Base-by-base conservation (phyloP, 2,329 filamentous ascomycete genomes). In the Penicillium sp. region DNA sequence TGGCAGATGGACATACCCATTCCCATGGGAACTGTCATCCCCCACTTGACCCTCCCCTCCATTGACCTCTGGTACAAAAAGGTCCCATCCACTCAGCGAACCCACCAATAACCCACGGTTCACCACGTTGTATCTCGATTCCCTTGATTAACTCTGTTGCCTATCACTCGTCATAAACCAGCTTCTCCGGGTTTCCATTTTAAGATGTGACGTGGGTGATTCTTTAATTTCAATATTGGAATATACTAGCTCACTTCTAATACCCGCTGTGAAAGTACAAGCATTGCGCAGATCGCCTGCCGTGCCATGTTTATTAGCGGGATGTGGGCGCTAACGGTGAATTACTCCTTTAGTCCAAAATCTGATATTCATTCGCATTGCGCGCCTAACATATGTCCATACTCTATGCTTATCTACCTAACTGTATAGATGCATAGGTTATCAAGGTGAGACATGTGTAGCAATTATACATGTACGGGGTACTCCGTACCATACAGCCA, bases 281-380 rank as follows among this genome's bases (percentile, higher is more conserved):
- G 50, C 50, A 43, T 37, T 31, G 25, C 7, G 35, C 10, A 49
- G 52, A 54, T 54, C 33, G 17, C n/a, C 25, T 48, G 42, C 51
- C 51, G 42, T 48, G 25, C n/a, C 2, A 54, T 38, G 23, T 17
- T 38, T 25, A 41, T 25, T 7, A 21, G 21, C 46, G 46, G 31
- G 46, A 35, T 25, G 46, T n/a, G 5, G 31, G 46, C 29, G 43
- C 19, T 13, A 35, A 31, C 7, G 19, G 21, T 9, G 31, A 25
- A 25, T 35, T 37, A 25, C 46, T 25, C 45, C 8, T 48, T 35
- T 33, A 6, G 19, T 17, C n/a, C 13, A 35, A 23, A 5, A 23
- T 35, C 4, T 5, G 13, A 25, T 35, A 35, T 23, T 35, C 23
- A 25, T 15, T 17, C 12, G 6, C 21, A 17, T 5, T 17, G 21